phyloP scores from a whole-genome alignment of 176 grass and related monocot species.

The Aegilops bicornis region DNA sequence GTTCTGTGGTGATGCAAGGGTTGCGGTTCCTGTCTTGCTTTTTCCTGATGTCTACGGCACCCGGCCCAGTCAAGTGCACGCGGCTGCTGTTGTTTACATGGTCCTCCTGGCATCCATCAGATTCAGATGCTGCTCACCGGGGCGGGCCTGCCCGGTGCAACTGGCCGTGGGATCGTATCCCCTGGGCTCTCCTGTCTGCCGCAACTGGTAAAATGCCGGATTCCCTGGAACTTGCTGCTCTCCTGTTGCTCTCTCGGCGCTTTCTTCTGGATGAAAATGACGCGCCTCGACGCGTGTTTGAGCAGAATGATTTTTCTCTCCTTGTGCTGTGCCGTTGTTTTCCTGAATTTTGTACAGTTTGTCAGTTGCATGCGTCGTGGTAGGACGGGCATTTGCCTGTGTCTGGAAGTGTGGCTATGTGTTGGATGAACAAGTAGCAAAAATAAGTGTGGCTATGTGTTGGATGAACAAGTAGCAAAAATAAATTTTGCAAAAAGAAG shows the following conservation, averaged over 20 bases:
- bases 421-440: too few relatives aligned
- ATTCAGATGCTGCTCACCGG: constrained; percentile 21
- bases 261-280: neutral
- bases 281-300: too few relatives aligned
- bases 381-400: too few relatives aligned
- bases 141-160: neutral
- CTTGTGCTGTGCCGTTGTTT: neutral
- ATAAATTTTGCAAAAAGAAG: too few relatives aligned
- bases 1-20: neutral
- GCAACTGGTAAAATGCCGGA: neutral
- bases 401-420: too few relatives aligned
- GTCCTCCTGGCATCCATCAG: constrained; percentile 19
- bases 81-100: constrained; percentile 3
- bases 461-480: too few relatives aligned
- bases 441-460: too few relatives aligned
- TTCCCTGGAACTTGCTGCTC: neutral
- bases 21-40: neutral
- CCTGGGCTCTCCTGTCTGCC: neutral
- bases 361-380: too few relatives aligned
- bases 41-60: constrained; percentile 34
- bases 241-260: neutral
- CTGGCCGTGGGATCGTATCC: constrained; percentile 29
- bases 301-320: neutral
- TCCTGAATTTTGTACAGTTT: too few relatives aligned
- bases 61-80: neutral